A percentile compares a stretch with the other conserved stretches of the same genome.
Evolutionary conservation across 2,329 filamentous ascomycete species (phyloP).

Genomic region (Fusarium sp.): DNA sequence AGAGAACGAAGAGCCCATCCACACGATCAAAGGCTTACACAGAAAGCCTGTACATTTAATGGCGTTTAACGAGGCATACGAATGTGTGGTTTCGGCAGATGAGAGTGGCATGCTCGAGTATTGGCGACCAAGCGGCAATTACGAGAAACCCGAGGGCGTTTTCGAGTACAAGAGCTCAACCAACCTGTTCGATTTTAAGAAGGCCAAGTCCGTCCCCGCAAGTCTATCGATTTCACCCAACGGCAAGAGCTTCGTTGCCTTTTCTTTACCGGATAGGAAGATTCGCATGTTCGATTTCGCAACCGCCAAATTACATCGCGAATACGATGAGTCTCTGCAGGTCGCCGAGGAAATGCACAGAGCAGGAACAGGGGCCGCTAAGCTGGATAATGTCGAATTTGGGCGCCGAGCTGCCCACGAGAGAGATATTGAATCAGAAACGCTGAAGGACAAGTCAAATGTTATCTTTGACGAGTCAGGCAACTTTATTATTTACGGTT

Average conservation of each 20-base stretch:
- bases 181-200: conserved; percentile 96
- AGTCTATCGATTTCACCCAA: conserved; percentile 88
- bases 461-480: conserved; percentile 96
- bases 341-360: conserved; percentile 96
- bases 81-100: conserved; percentile 92
- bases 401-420: conserved; percentile 88
- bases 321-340: conserved; percentile 92
- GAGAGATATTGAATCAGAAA: conserved; percentile 80
- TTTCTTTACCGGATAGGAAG: conserved; percentile 93
- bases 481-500: conserved; percentile 94
- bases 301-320: conserved; percentile 86
- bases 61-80: conserved; percentile 86
- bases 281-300: conserved; percentile 94
- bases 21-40: conserved; percentile 84
- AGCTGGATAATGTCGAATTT: conserved; percentile 91
- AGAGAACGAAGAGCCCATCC: conserved; percentile 78
- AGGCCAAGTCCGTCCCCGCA: conserved; percentile 85
- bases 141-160: conserved; percentile 91
- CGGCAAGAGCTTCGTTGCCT: conserved; percentile 85
- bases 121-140: conserved; percentile 83
- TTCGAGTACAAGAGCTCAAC: conserved; percentile 95
- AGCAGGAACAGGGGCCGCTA: conserved; percentile 83
- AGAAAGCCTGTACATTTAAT: conserved; percentile 83
- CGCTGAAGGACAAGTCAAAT: conserved; percentile 77
- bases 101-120: conserved; percentile 96